A percentile compares a stretch with the other conserved stretches of the same genome.
Conservation (phyloP, 371 early-diverging fungal genomes). For the Funneliformis caledonium region DNA sequence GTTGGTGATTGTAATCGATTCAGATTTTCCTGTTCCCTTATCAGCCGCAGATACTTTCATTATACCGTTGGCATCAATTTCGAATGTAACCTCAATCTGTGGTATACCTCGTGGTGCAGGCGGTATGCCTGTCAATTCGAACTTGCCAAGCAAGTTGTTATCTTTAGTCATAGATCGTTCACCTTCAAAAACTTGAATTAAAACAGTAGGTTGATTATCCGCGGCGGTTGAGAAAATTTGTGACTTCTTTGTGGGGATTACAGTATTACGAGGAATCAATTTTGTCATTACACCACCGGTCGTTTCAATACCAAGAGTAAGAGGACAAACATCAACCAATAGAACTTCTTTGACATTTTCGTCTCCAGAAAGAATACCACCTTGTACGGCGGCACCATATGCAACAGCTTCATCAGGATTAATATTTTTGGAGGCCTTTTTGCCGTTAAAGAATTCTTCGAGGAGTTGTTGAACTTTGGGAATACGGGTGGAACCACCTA, state of each 20-base stretch:
- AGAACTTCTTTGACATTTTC: conserved; percentile 81
- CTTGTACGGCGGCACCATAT: conserved; percentile 98
- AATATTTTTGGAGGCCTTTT: conserved; percentile 96
- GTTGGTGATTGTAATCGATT: conserved; percentile 98
- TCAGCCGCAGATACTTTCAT: conserved; percentile 96
- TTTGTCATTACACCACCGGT: conserved; percentile 98
- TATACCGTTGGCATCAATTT: conserved; percentile 98
- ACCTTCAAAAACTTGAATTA: conserved; percentile 98
- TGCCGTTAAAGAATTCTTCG: conserved; percentile 97
- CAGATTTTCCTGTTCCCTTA: conserved; percentile 92
- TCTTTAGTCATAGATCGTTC: conserved; percentile 96
- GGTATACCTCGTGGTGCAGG: conserved; percentile 98
- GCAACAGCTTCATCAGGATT: conserved; percentile 97
- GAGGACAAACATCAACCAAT: conserved; percentile 89
- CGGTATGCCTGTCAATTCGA: conserved; percentile 95
- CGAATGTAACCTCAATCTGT: conserved; percentile 98
- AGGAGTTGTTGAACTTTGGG: conserved; percentile 99
- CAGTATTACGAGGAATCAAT: conserved; percentile 96
- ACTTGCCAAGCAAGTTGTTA: conserved; percentile 96
- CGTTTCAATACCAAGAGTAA: conserved; percentile 95
- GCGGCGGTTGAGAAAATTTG: conserved; percentile 98
- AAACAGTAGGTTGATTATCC: conserved; percentile 98
- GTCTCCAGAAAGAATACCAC: conserved; percentile 87
- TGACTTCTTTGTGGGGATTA: conserved; percentile 97
- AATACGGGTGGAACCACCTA: conserved; percentile 99